These are phyloP conservation scores for Lasiosphaeria miniovina DNA, from an alignment of 495 filamentous ascomycete species.

Conservation along the genomic window DNA sequence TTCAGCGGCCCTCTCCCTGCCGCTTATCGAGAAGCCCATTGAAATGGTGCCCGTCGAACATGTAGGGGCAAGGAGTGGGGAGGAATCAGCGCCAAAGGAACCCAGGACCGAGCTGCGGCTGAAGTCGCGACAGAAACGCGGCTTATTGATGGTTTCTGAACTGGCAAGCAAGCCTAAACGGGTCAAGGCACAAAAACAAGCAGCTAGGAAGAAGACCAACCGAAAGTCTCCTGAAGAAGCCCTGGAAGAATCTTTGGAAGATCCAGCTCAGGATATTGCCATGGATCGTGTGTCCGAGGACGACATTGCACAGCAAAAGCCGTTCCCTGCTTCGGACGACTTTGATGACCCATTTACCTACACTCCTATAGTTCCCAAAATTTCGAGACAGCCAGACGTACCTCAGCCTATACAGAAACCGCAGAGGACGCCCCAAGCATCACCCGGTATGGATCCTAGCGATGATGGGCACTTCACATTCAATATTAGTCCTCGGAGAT, in stretches of 20 bases:
- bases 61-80: neutral
- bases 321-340: neutral
- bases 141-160: conserved; percentile 38
- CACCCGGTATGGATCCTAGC: neutral
- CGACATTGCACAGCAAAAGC: neutral
- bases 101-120: conserved; percentile 41
- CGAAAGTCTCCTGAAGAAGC: neutral
- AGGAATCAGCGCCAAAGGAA: conserved; percentile 15
- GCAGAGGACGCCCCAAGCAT: neutral
- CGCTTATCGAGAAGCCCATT: neutral
- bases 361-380: neutral
- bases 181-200: conserved; percentile 3
- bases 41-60: neutral
- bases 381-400: neutral
- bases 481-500: too few relatives aligned
- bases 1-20: neutral
- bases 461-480: neutral
- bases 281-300: neutral
- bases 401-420: neutral
- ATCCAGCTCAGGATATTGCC: neutral
- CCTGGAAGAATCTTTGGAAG: neutral
- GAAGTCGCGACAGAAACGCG: conserved; percentile 41
- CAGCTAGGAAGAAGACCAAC: too few relatives aligned
- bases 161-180: conserved; percentile 13
- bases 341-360: conserved; percentile 8